phyloP scores from a whole-genome alignment of 257 asterid species.

The Salvia splendens region DNA sequence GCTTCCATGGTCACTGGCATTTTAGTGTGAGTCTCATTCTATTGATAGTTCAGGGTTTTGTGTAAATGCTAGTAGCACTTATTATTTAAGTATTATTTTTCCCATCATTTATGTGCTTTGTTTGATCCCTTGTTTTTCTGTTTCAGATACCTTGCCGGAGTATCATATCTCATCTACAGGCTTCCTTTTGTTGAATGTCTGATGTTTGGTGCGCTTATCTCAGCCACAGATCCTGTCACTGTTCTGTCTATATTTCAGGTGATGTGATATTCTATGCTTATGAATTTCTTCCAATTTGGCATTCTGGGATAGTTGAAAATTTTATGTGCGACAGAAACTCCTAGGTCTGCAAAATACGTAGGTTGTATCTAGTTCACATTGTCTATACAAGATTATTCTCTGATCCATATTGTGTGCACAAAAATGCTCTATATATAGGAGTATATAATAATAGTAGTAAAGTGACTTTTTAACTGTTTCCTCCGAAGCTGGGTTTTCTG shows the following conservation, averaged over 20 bases:
- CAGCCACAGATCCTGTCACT: slow-evolving; percentile 98
- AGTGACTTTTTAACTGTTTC: slow-evolving; percentile 20
- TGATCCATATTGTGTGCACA: slow-evolving; percentile 5
- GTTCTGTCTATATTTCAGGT: slow-evolving; percentile 99
- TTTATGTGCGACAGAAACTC: slow-evolving; percentile 14
- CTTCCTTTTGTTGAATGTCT: slow-evolving; percentile 95
- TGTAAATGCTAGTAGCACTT: neutral
- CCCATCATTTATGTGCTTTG: slow-evolving; percentile 7
- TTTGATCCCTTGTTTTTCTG: slow-evolving; percentile 24
- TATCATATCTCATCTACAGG: slow-evolving; percentile 73
- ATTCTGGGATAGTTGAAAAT: slow-evolving; percentile 21
- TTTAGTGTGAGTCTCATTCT: slow-evolving; percentile 77
- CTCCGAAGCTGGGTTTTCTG: slow-evolving; percentile 1
- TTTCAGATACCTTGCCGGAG: slow-evolving; percentile 90
- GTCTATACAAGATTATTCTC: slow-evolving; percentile 21
- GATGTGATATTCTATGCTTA: slow-evolving; percentile 29
- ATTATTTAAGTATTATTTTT: slow-evolving; percentile 8
- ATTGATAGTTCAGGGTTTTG: slow-evolving; percentile 25
- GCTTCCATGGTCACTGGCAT: slow-evolving; percentile 90
- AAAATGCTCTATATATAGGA: neutral
- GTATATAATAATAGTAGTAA: neutral
- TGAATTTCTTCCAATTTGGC: slow-evolving; percentile 17
- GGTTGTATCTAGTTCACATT: slow-evolving; percentile 22
- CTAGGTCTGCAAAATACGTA: slow-evolving; percentile 10
- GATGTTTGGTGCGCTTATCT: slow-evolving; percentile 99